Evolutionary conservation across 768 basidiomycete species (phyloP), one percentile per base, ranked within the genome.

Genomic region (Tylopilus sp.): DNA sequence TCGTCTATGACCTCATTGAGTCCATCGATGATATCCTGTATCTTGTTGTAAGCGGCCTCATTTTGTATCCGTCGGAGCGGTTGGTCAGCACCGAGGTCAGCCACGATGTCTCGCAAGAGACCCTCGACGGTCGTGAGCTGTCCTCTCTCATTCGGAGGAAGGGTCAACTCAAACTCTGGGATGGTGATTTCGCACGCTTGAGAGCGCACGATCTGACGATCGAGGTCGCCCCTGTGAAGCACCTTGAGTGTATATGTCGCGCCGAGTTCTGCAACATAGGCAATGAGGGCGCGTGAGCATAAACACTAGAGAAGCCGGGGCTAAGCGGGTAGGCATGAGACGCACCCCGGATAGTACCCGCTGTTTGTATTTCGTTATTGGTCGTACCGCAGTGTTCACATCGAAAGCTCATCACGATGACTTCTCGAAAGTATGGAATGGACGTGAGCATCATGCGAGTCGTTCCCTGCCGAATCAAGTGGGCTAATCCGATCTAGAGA

Each of bases 101-200:
- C 71, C 25, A 89, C 73, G 40, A 93, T 83, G 57, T 95, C 86
- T 23, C 25, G 79, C 28, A 99, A 71, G 56, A 98, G 80, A 33
- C 97, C 95, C 68, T 99, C 97, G 43, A 98, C 80, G 2, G 93
- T 99, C n/a, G 95, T 98, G 12, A 99, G 81, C 64, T 97, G 93
- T 10, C 95, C 95, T 15, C 91, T 82, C 10, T 83, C 81, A 1
- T 63, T 63, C 6, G 89, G 75, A 0, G 97, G 97, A 26, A 99
- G 88, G 2, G 92, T 95, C 54, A 99, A 78, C 58, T 93, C 84
- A 59, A 88, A 81, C 66, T 98, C 93, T 18, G 92, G 91, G 50
- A 99, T 86, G 40, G 74, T 64, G 60, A 98, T 79, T 51, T 89
- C 85, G 70, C 90, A 89, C 9, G 82, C 80, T 8, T 83, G 75